A percentile compares a stretch with the other conserved stretches of the same genome.
phyloP scores from a whole-genome alignment of 2,329 filamentous ascomycete species.

The Achaetomium macrosporum region DNA sequence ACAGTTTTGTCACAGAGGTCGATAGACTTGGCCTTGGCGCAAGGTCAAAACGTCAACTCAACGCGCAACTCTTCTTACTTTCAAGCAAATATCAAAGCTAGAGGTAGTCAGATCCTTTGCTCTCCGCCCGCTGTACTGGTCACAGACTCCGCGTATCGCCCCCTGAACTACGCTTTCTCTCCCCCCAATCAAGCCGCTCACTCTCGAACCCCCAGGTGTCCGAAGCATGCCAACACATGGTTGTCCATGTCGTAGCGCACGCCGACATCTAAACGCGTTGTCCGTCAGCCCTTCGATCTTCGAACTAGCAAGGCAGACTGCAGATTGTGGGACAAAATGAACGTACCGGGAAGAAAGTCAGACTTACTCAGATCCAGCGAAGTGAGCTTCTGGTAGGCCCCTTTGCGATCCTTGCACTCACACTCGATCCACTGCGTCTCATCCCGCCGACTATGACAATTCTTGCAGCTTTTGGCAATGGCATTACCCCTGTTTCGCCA shows the following conservation, averaged over 20 bases:
- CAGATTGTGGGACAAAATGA: neutral
- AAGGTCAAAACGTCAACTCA: too few relatives aligned
- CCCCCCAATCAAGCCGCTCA: neutral
- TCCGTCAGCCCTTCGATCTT: neutral
- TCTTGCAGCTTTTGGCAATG: neutral
- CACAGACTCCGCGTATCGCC: too few relatives aligned
- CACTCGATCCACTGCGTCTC: conserved; percentile 1
- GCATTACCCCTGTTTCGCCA: neutral
- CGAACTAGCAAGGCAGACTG: neutral
- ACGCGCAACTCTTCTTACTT: too few relatives aligned
- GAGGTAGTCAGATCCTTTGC: neutral
- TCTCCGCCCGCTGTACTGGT: too few relatives aligned
- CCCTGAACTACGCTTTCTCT: neutral
- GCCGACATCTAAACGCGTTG: neutral
- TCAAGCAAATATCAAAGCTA: too few relatives aligned
- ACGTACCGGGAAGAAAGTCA: neutral
- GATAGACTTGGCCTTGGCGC: too few relatives aligned
- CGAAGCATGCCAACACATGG: conserved; percentile 4
- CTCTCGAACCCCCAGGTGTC: neutral
- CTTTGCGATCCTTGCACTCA: neutral
- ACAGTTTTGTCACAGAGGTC: too few relatives aligned
- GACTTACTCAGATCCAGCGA: neutral
- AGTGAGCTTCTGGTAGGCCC: neutral
- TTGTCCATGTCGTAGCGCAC: conserved; percentile 3
- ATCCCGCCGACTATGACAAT: neutral